A percentile compares a stretch with the other conserved stretches of the same genome.
These are phyloP conservation scores for Cucurbita argyrosperma DNA, from an alignment of 306 rosid species.

Conservation along the genomic window DNA sequence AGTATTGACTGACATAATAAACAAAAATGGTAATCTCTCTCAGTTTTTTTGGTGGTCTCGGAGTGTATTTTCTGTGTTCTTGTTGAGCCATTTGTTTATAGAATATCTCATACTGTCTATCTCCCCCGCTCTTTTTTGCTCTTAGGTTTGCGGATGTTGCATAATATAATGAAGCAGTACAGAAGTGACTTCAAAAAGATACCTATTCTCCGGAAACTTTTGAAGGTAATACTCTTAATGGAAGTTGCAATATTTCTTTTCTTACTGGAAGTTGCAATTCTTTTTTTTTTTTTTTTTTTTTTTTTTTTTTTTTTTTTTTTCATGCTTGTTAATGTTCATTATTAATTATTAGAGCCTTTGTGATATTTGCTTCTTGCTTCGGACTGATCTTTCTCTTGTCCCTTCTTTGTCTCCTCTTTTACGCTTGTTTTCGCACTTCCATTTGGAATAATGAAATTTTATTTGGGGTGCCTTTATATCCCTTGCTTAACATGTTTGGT, in stretches of 20 bases:
- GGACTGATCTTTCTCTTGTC: neutral
- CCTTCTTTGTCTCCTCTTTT: neutral
- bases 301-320: no score
- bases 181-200: conserved; percentile 87
- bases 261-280: neutral
- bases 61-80: neutral
- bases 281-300: no score
- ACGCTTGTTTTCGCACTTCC: neutral
- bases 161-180: conserved; percentile 79
- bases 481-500: neutral
- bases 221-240: conserved; percentile 43
- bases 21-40: conserved; percentile 63
- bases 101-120: neutral
- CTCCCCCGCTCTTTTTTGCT: neutral
- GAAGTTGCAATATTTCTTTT: neutral
- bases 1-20: conserved; percentile 73
- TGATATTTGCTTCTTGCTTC: neutral
- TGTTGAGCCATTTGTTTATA: neutral
- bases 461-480: neutral
- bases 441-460: neutral
- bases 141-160: conserved; percentile 94
- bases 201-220: conserved; percentile 94
- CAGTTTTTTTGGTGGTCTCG: neutral
- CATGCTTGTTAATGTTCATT: no score
- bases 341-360: no score